A percentile compares a stretch with the other conserved stretches of the same genome.
phyloP scores from a whole-genome alignment of 257 asterid genomes.

The Paulownia fortunei region DNA sequence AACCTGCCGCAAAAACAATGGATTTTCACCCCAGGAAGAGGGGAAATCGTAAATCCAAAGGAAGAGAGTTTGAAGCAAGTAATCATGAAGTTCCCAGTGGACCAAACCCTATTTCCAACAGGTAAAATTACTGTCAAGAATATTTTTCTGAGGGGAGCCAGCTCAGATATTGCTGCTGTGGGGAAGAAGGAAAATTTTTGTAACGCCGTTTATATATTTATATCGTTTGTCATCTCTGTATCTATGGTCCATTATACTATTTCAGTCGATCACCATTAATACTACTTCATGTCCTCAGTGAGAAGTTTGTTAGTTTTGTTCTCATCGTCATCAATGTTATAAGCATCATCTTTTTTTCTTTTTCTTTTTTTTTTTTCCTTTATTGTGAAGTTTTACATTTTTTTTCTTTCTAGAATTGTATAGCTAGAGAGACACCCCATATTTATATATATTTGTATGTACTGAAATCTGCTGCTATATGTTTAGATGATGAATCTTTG shows the following conservation, averaged over 20 bases:
- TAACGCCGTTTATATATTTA: constrained; percentile 10
- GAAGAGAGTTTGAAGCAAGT: constrained; percentile 53
- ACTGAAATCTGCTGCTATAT: constrained; percentile 12
- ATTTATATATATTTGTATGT: constrained; percentile 24
- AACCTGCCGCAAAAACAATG: constrained; percentile 2
- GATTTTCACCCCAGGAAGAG: constrained; percentile 35
- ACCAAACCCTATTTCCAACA: constrained; percentile 82
- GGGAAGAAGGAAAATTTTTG: not conserved
- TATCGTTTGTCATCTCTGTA: not conserved
- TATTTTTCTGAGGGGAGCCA: not conserved
- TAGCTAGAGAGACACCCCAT: constrained; percentile 37
- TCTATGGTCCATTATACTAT: no score
- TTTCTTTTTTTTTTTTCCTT: not conserved
- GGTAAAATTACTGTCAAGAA: constrained; percentile 34
- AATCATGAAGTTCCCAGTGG: constrained; percentile 93
- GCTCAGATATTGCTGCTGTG: not conserved
- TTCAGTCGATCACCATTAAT: constrained; percentile 24
- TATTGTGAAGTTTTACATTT: not conserved
- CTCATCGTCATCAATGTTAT: constrained; percentile 20
- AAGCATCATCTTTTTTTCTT: not conserved
- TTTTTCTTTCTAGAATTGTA: constrained; percentile 24
- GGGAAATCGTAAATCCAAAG: constrained; percentile 21
- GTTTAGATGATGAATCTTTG: constrained; percentile 20
- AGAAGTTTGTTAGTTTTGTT: constrained; percentile 39
- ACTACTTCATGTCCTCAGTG: constrained; percentile 26